Evolutionary conservation across 192 early-diverging fungal genomes (phyloP), one percentile per base, ranked within the genome.

Genomic region (Umbelopsis isabellina): DNA sequence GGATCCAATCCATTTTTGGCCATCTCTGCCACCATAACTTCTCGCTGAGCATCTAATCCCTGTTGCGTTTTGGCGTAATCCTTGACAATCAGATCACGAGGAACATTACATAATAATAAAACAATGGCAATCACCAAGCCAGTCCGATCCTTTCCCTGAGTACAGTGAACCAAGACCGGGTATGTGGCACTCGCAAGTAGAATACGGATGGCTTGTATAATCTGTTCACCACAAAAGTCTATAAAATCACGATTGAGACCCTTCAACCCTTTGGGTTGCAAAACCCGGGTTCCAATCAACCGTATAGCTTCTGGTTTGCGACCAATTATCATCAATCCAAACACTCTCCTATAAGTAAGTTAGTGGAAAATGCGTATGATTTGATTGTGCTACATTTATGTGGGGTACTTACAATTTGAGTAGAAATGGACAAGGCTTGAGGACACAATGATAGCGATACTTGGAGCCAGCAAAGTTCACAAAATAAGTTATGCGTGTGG

Each of bases 61-160:
- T 74, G 44, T 25, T 84, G 83, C 16, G 88, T 84, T 58, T 67
- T 77, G 33, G 82, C 79, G 69, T 90, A 90, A 75, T 90, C 89
- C 0, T 74, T 70, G 8, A 84, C 82, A 53, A 90, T 85, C 48
- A 89, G 45, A 23, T 78, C 77, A 25, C 87, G 82, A 25, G 84
- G 82, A 13, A 88, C 87, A 46, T 74, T 83, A 50, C 80, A 72
- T 12, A 89, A 82, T 33, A 77, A 80, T 20, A 87, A 64, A 3
- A 88, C 52, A 25, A 90, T 71, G 69, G 85, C 85, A 37, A 84
- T 79, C 22, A 89, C 72, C 48, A 90, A 82, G 27, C 89, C 89
- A 9, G 89, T 90, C 66, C 89, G 84, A 73, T 90, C 89, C 72
- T 90, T 90, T 46, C 89, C 89, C 49, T 88, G 86, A 55, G 86